Percentiles rank a stretch among this genome's conserved stretches.
Evolutionary conservation across 768 basidiomycete genomes (phyloP).

Genomic region (Panaeolus cyanescens): DNA sequence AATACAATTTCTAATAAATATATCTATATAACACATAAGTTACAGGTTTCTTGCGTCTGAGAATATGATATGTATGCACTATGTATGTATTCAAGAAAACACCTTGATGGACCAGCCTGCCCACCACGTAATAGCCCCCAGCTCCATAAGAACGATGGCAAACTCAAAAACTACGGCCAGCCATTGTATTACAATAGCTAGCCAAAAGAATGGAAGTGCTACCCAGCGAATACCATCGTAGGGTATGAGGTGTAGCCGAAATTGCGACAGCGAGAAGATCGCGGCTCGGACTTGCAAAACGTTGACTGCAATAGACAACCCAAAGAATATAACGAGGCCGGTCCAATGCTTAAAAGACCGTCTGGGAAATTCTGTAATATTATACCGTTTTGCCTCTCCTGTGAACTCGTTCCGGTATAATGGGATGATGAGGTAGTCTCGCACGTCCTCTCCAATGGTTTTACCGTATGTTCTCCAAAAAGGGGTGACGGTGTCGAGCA

Average conservation of each 20-base stretch:
- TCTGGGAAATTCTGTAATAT: constrained; percentile 54
- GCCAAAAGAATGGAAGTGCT: constrained; percentile 62
- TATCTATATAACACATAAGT: constrained; percentile 24
- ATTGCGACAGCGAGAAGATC: constrained; percentile 51
- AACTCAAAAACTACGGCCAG: constrained; percentile 61
- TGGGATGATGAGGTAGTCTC: constrained; percentile 81
- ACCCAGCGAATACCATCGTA: constrained; percentile 66
- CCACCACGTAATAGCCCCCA: constrained; percentile 73
- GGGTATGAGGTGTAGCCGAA: constrained; percentile 57
- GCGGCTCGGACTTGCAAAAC: constrained; percentile 63
- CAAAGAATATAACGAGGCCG: constrained; percentile 54
- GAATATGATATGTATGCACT: too few species aligned
- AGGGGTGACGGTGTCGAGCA: constrained; percentile 76
- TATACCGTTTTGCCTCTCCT: constrained; percentile 70
- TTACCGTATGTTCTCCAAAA: constrained; percentile 84
- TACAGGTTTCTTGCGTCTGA: constrained; percentile 6
- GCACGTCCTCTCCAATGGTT: constrained; percentile 77
- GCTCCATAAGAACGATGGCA: constrained; percentile 55
- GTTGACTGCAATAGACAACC: constrained; percentile 47
- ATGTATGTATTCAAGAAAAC: constrained; percentile 28
- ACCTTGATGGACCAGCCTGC: constrained; percentile 68
- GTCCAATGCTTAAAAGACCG: constrained; percentile 74
- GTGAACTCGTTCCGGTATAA: constrained; percentile 86
- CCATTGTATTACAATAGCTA: constrained; percentile 69
- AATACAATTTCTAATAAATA: constrained; percentile 7